phyloP scores from a whole-genome alignment of 139 green algal genomes.

The Ulvella scutata region DNA sequence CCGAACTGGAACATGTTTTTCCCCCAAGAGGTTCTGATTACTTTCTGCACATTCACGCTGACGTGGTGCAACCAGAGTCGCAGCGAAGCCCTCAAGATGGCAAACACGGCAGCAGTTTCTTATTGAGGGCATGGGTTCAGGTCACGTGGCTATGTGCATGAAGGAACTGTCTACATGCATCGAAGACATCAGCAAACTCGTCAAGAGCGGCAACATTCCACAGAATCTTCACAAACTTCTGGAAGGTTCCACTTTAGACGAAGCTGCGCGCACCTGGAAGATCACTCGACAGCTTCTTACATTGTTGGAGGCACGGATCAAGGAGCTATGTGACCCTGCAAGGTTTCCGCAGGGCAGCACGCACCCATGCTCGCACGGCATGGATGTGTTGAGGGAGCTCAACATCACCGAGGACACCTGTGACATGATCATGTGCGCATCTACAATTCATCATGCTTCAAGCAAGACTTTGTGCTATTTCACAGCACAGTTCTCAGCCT shows the following conservation, averaged over 20 bases:
- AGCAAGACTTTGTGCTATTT: too few relatives aligned
- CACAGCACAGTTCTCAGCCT: too few relatives aligned
- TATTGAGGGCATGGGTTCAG: background rate
- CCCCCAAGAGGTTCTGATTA: too few relatives aligned
- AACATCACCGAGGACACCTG: constrained; percentile 16
- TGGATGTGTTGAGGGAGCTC: constrained; percentile 27
- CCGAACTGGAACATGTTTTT: too few relatives aligned
- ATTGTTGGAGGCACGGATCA: constrained; percentile 11
- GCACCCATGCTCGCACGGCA: constrained; percentile 21
- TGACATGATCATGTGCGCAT: background rate
- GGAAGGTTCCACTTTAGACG: background rate
- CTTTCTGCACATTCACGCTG: too few relatives aligned
- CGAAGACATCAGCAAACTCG: background rate
- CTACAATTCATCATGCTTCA: too few relatives aligned
- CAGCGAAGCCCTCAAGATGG: too few relatives aligned
- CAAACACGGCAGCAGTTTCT: too few relatives aligned
- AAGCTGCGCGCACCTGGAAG: background rate
- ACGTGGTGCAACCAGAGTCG: too few relatives aligned
- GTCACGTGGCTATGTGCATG: background rate
- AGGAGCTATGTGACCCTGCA: background rate
- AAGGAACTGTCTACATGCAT: background rate
- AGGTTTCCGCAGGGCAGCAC: constrained; percentile 16
- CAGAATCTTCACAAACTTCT: background rate
- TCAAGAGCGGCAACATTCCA: background rate
- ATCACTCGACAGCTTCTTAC: background rate